These are phyloP conservation scores for Pulveroboletus sp. DNA, from an alignment of 1,284 basidiomycete genomes.

Conservation along the genomic window DNA sequence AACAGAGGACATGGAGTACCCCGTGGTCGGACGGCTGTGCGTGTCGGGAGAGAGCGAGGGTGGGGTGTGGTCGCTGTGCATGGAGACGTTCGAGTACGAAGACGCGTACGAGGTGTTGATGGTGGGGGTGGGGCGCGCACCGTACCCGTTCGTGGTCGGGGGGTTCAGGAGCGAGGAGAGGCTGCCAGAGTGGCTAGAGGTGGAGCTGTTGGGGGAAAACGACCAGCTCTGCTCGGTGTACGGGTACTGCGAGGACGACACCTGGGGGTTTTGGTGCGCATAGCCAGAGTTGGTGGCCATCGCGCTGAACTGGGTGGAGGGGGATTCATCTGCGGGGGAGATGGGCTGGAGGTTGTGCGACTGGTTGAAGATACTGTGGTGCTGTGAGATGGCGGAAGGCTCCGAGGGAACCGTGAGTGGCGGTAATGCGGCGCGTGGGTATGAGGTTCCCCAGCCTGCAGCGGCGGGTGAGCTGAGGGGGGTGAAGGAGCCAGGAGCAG, in stretches of 20 bases:
- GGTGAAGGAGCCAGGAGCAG: conserved; percentile 75
- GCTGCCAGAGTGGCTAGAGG: conserved; percentile 66
- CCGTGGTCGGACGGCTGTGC: conserved; percentile 72
- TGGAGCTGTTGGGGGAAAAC: conserved; percentile 53
- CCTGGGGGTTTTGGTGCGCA: conserved; percentile 43
- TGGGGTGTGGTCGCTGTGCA: conserved; percentile 64
- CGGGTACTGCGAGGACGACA: conserved; percentile 58
- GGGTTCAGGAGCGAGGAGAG: conserved; percentile 80
- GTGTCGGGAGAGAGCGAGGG: conserved; percentile 74
- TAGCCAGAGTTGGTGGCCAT: conserved; percentile 45
- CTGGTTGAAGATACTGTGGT: conserved; percentile 52
- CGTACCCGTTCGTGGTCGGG: conserved; percentile 53
- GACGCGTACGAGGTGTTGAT: conserved; percentile 71
- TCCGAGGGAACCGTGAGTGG: conserved; percentile 81
- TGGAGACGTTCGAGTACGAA: conserved; percentile 64
- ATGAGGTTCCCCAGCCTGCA: conserved; percentile 57
- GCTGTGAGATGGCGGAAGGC: conserved; percentile 56
- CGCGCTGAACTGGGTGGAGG: conserved; percentile 56
- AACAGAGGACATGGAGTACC: conserved; percentile 79
- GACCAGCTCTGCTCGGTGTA: conserved; percentile 63
- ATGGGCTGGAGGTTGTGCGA: conserved; percentile 65
- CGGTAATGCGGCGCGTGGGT: conserved; percentile 66
- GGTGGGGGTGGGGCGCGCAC: conserved; percentile 56
- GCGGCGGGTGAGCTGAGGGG: conserved; percentile 59
- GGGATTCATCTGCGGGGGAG: conserved; percentile 66